A percentile compares a stretch with the other conserved stretches of the same genome.
phyloP scores from a whole-genome alignment of 331 rosid species.

The Saraca asoca region DNA sequence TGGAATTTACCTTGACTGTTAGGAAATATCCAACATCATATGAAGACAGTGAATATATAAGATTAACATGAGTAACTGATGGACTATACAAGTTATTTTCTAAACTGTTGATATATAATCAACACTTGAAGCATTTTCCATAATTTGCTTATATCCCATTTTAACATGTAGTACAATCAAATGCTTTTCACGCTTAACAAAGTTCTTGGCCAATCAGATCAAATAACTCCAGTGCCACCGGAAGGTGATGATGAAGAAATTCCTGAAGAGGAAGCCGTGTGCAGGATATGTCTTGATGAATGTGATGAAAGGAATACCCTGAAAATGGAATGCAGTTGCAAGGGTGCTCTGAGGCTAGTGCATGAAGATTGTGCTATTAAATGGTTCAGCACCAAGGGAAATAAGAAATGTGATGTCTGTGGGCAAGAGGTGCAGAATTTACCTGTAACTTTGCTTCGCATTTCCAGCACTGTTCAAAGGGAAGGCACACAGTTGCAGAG shows the following conservation, averaged over 20 bases:
- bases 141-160: conserved; percentile 9
- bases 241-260: conserved; percentile 84
- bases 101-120: conserved; percentile 3
- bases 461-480: conserved; percentile 59
- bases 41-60: conserved; percentile 7
- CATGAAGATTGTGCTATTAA: conserved; percentile 83
- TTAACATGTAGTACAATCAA: not conserved
- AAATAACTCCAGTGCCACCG: conserved; percentile 62
- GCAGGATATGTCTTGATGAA: conserved; percentile 87
- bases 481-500: conserved; percentile 47
- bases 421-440: conserved; percentile 81
- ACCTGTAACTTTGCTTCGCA: conserved; percentile 88
- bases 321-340: conserved; percentile 97
- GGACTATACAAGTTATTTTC: conserved; percentile 19
- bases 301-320: conserved; percentile 88
- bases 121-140: conserved; percentile 7
- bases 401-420: conserved; percentile 87
- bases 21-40: conserved; percentile 16
- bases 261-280: conserved; percentile 98
- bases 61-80: not conserved
- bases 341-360: conserved; percentile 85
- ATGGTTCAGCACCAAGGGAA: conserved; percentile 89
- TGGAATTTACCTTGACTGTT: not conserved
- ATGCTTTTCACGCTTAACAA: not conserved
- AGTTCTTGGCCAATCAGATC: conserved; percentile 58